Conservation (phyloP, 1,284 basidiomycete species). For the Ustilago cynodontis region DNA sequence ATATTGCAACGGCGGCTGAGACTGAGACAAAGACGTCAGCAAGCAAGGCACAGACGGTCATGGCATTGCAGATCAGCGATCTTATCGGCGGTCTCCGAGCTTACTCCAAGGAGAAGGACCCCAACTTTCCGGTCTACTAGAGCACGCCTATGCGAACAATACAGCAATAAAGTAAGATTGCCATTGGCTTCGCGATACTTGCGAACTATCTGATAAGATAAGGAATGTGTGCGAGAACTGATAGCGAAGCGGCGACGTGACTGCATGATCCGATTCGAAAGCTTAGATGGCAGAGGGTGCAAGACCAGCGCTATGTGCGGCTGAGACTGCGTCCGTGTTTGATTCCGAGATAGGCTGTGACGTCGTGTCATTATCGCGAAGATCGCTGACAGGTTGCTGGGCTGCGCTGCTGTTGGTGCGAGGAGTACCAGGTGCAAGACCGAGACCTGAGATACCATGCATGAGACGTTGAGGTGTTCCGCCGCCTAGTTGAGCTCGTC, state of each 20-base stretch:
- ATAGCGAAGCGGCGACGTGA: not conserved
- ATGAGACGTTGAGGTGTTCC: slow-evolving; percentile 16
- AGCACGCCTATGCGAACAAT: not conserved
- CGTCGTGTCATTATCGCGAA: not conserved
- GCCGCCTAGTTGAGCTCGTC: slow-evolving; percentile 9
- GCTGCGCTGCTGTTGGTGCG: slow-evolving; percentile 1
- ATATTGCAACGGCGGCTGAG: not conserved
- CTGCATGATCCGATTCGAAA: not conserved
- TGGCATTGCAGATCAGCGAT: slow-evolving; percentile 71
- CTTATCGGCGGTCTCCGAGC: slow-evolving; percentile 57
- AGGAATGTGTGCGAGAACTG: not conserved
- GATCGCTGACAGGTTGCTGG: slow-evolving; percentile 6
- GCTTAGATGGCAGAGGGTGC: slow-evolving; percentile 32
- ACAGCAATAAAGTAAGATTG: slow-evolving; percentile 6
- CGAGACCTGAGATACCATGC: slow-evolving; percentile 19
- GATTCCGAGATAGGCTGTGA: not conserved
- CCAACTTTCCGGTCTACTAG: slow-evolving; percentile 56
- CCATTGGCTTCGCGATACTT: slow-evolving; percentile 3
- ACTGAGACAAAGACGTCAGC: not conserved
- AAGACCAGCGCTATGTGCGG: slow-evolving; percentile 32
- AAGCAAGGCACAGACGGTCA: slow-evolving; percentile 85
- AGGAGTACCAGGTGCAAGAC: slow-evolving; percentile 23
- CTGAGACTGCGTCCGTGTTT: slow-evolving; percentile 10
- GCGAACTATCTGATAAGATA: not conserved
- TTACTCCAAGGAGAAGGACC: slow-evolving; percentile 45